phyloP scores from a whole-genome alignment of 768 basidiomycete genomes.

The Piloderma croceum region DNA sequence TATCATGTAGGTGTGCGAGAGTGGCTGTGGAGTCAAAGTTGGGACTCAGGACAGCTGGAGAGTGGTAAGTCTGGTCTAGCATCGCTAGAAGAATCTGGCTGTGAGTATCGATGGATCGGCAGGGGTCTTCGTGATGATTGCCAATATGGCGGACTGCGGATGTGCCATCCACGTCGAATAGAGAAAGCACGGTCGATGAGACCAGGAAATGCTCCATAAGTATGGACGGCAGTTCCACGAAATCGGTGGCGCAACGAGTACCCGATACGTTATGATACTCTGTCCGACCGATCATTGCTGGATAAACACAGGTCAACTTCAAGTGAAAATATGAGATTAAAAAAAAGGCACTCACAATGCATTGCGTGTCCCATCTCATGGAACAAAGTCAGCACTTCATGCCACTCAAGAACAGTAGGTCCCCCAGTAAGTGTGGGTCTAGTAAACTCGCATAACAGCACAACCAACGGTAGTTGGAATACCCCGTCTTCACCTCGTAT shows the following conservation, averaged over 20 bases:
- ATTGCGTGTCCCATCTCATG: conserved; percentile 99
- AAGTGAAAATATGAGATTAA: conserved; percentile 1
- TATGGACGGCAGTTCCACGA: conserved; percentile 96
- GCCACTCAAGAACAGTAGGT: conserved; percentile 79
- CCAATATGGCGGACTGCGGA: conserved; percentile 42
- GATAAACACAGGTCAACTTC: conserved; percentile 1
- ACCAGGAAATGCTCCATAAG: conserved; percentile 97
- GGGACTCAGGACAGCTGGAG: conserved; percentile 46
- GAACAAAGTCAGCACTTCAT: conserved; percentile 89
- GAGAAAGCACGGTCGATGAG: conserved; percentile 74
- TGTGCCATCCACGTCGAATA: conserved; percentile 58
- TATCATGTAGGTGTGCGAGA: conserved; percentile 55
- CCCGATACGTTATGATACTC: conserved; percentile 98
- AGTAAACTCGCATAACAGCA: conserved; percentile 83
- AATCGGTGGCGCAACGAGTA: conserved; percentile 96
- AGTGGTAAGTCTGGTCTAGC: conserved; percentile 89
- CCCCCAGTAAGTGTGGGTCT: conserved; percentile 54
- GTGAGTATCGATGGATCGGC: conserved; percentile 82
- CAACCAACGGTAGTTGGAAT: conserved; percentile 88
- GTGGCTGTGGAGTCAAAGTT: conserved; percentile 71
- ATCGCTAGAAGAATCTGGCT: conserved; percentile 85
- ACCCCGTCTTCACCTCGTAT: conserved; percentile 60
- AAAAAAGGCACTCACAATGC: conserved; percentile 72
- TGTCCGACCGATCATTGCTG: conserved; percentile 96
- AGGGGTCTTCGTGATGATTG: conserved; percentile 72